Base-by-base conservation (phyloP, 805 yeast genomes). In the Suhomyces prunicola region DNA sequence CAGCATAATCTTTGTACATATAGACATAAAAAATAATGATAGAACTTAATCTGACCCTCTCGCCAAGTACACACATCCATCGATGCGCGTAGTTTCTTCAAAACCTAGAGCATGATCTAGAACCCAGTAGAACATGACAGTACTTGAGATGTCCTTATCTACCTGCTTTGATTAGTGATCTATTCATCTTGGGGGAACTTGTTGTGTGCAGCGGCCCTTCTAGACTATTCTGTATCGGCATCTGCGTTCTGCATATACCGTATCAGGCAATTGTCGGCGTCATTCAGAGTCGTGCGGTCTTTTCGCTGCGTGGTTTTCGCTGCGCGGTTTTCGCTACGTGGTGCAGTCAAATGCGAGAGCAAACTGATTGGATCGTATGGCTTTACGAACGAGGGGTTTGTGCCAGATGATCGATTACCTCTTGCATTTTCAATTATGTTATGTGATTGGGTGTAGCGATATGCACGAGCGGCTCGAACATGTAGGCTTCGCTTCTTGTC, bases 1-100 rank as follows among this genome's bases (percentile, higher is more conserved):
- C 42, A 19, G 42, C 35, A 19, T 44, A 44, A 17, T n/a, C 15
- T 48, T 23, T 48, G 45, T 47, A 47, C 36, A 47, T 47, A 47
- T 47, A 47, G 49, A 42, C 49, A 39, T 47, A 23, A 22, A 35
- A 47, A 22, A 15, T 15, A 44, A 46, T 52, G 12, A 42, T 48
- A 41, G 50, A 36, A 39, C 13, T 39, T 17, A 19, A 19, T 17
- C 42, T 9, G 36, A 39, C 24, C 42, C 42, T 17, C 42, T 6
- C 42, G n/a, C 17, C 36, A 33, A 33, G 36, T 33, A n/a, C 17
- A 33, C 36, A 33, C 35, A 13, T 9, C 6, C 12, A 12, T 12
- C 10, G 5, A 9, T 29, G 12, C 33, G 12, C 33, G 2, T 29
- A 1, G 33, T 6, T 6, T 5, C 17, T 33, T 33, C 17, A 33